These are phyloP conservation scores for Lasiodiplodia hormozganensis DNA, from an alignment of 2,329 filamentous ascomycete genomes.

Conservation along the genomic window DNA sequence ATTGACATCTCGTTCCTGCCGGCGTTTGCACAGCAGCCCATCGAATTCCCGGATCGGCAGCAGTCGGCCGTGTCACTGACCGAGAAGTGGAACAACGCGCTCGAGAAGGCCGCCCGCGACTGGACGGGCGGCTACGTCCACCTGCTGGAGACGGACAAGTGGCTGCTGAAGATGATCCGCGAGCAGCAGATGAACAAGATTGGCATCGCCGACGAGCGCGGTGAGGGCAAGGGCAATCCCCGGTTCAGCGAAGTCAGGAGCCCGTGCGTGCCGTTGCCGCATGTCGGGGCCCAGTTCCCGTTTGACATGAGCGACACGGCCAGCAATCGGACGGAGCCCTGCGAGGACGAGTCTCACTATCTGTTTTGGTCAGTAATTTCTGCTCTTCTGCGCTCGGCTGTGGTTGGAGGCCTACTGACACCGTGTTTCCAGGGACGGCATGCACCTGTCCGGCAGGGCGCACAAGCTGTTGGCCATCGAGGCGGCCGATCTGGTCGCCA, in stretches of 20 bases:
- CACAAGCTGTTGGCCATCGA: constrained; percentile 46
- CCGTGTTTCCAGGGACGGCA: constrained; percentile 40
- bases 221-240: constrained; percentile 41
- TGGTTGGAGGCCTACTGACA: constrained; percentile 21
- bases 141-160: constrained; percentile 43
- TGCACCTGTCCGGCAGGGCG: constrained; percentile 44
- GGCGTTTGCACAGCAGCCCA: constrained; percentile 38
- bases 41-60: constrained; percentile 42
- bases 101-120: constrained; percentile 38
- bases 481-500: constrained; percentile 42
- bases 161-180: constrained; percentile 45
- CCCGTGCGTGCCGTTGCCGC: constrained; percentile 41
- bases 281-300: constrained; percentile 29
- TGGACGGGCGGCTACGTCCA: constrained; percentile 43
- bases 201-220: constrained; percentile 42
- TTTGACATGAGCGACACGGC: constrained; percentile 26
- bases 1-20: constrained; percentile 47
- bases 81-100: constrained; percentile 45
- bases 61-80: constrained; percentile 43
- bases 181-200: constrained; percentile 42
- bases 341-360: constrained; percentile 40
- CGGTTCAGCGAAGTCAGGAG: constrained; percentile 43
- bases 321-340: constrained; percentile 35
- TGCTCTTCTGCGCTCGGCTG: constrained; percentile 15
- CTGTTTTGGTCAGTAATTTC: constrained; percentile 45